Conservation (phyloP, 257 asterid species). For the Solanum lignicaule region DNA sequence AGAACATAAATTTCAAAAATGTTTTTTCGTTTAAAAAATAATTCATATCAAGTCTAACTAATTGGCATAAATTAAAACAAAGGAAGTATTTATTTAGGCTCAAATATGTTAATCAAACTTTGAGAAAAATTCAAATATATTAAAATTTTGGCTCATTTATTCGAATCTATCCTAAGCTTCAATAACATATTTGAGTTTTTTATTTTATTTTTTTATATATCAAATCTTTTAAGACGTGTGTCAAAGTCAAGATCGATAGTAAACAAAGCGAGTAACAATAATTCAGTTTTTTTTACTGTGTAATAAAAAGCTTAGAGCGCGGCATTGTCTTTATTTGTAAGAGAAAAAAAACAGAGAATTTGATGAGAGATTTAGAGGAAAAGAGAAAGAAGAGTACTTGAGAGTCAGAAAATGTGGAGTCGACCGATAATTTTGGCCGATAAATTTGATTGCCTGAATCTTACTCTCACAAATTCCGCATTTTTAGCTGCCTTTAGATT, state of each 20-base stretch:
- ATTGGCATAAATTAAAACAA: no score
- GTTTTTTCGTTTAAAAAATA: accelerated
- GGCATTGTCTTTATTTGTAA: not conserved
- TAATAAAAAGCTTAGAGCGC: not conserved
- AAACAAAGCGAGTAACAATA: not conserved
- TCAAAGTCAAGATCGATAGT: not conserved
- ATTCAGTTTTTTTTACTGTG: not conserved
- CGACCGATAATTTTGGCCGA: slow-evolving; percentile 53
- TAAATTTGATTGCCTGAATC: slow-evolving; percentile 22
- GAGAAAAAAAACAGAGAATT: not conserved
- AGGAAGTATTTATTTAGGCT: no score
- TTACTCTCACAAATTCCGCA: slow-evolving; percentile 1
- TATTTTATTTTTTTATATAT: accelerated
- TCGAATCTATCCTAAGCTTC: no score
- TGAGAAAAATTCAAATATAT: no score
- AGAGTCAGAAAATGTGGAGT: slow-evolving; percentile 32
- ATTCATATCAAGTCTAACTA: no score
- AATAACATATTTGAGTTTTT: no score
- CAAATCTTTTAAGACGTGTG: not conserved
- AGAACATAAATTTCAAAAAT: no score
- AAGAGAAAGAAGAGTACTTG: slow-evolving; percentile 5
- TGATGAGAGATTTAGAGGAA: not conserved
- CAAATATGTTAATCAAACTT: no score
- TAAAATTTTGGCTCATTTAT: not conserved
- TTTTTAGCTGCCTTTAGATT: slow-evolving; percentile 4